Evolutionary conservation across 2,329 filamentous ascomycete species (phyloP), one percentile per base, ranked within the genome.

Genomic region (Claviceps monticola): DNA sequence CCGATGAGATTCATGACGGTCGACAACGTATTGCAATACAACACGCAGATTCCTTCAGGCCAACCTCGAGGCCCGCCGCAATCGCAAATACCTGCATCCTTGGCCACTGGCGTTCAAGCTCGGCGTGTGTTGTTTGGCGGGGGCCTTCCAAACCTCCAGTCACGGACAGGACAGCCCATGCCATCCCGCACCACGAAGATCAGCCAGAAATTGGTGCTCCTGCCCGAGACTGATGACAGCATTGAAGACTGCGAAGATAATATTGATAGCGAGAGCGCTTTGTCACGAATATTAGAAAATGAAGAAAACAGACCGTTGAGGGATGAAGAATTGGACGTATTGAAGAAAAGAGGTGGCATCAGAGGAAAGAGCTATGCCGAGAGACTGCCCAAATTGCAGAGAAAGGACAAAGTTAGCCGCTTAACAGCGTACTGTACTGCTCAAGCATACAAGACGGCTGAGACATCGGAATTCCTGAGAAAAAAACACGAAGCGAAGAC

Each of bases 361-460:
- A 75, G 69, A 48, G 79, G 89, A 51, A 97, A 95, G 73, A 95
- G 86, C 63, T 95, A 95, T 68, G 93, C 93, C 5, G 93, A 98
- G 69, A 79, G 93, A 48, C 69, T 97, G 55, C 88, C 93, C 45
- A 98, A 98, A 68, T 78, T 85, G 21, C 82, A 91, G 63, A 76
- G 93, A 52, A 84, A 87, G 13, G 88, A 95, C 60, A 93, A 93
- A 68, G 73, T 98, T 54, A 84, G 91, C 36, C 79, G 93, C 55
- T 80, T 97, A 51, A 98, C 93, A 53, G 93, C 93, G 11, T 98
- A 97, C 67, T 97, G 91, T 67, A 97, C 89, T 0, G 91, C 93
- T 0, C 88, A 96, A 66, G 87, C 86, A 7, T 97, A 90, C 71
- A 95, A 91, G 70, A 82, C 95, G 70, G 84, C 86, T 60, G 79